Conservation (phyloP, 139 green algal genomes). For the Tetradesmus obliquus region DNA sequence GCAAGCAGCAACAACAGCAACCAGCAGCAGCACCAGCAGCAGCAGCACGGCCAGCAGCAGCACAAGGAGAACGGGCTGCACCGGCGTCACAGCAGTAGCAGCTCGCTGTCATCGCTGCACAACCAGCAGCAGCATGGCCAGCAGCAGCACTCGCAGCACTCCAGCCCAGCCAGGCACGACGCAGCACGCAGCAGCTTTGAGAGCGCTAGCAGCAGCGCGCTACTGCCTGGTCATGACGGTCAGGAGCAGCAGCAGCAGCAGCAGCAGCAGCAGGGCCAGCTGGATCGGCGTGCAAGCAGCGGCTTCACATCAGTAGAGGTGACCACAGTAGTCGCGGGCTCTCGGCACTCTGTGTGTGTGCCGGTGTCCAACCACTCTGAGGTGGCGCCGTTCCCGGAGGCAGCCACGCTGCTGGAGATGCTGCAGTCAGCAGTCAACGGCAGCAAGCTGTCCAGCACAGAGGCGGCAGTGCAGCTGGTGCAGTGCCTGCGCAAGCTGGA, state of each 20-base stretch:
- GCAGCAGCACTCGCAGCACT: neutral
- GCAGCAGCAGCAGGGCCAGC: neutral
- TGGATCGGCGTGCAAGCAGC: neutral
- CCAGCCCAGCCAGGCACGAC: neutral
- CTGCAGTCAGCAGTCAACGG: conserved; percentile 55
- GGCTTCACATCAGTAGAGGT: conserved; percentile 48
- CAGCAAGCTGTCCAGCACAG: conserved; percentile 49
- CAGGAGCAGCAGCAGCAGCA: neutral
- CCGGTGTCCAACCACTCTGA: conserved; percentile 40
- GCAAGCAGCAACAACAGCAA: neutral
- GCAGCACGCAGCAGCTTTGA: neutral
- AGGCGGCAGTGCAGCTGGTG: conserved; percentile 60
- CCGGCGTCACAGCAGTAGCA: neutral
- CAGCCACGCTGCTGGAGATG: conserved; percentile 46
- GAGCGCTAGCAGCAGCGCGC: neutral
- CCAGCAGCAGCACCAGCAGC: conserved; percentile 3
- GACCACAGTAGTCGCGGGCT: conserved; percentile 51
- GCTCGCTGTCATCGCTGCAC: neutral
- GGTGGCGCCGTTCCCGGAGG: conserved; percentile 52
- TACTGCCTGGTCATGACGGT: neutral
- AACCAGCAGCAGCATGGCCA: conserved; percentile 29
- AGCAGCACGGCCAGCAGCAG: neutral
- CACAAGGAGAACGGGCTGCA: neutral
- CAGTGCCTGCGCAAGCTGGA: conserved; percentile 56
- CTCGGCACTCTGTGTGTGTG: conserved; percentile 57